Evolutionary conservation across 2,329 filamentous ascomycete genomes (phyloP), one percentile per base, ranked within the genome.

Genomic region (Graphiopsis chlorocephala): DNA sequence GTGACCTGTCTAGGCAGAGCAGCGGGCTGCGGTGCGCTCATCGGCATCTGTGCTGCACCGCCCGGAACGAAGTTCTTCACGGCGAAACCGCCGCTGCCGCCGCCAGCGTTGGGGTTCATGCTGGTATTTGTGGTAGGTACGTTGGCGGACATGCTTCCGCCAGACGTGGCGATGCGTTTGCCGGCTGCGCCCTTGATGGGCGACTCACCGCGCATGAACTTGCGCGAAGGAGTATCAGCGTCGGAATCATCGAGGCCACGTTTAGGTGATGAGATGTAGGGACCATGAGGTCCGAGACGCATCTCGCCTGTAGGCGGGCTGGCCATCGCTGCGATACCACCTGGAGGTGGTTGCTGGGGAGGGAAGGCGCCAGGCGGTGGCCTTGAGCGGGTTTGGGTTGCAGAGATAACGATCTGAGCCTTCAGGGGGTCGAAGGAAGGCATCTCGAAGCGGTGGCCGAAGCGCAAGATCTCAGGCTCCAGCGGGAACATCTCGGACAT

Each of bases 401-500:
- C 90, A 11, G 93, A 97, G 67, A 97, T 86, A 69, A 97, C 91
- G 48, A 92, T 89, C 26, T 89, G 90, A n/a, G 91, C 87, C 11
- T 85, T 84, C 26, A 93, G 90, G 2, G 93, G 93, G 74, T 97
- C 90, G 73, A 97, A 98, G 23, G 83, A 86, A 5, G 71, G 70
- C 20, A 87, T 83, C 0, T 85, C 84, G 77, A 91, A 96, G 35
- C 94, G 90, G 65, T 89, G 86, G 12, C 87, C 84, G 76, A 97
- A 98, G 66, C 88, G 87, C 15, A 84, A 80, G 45, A 97, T 83
- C 64, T 86, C 88, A 3, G 92, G 89, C 72, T 97, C 94, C 65
- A 93, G 88, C 0, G 93, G 93, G 77, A 92, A 99, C n/a, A 97
- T 84, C 73, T 97, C 93, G 25, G 86, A 86, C 93, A 99, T 98